Conservation (phyloP, 2,329 filamentous ascomycete species). For the Alternaria burnsii region DNA sequence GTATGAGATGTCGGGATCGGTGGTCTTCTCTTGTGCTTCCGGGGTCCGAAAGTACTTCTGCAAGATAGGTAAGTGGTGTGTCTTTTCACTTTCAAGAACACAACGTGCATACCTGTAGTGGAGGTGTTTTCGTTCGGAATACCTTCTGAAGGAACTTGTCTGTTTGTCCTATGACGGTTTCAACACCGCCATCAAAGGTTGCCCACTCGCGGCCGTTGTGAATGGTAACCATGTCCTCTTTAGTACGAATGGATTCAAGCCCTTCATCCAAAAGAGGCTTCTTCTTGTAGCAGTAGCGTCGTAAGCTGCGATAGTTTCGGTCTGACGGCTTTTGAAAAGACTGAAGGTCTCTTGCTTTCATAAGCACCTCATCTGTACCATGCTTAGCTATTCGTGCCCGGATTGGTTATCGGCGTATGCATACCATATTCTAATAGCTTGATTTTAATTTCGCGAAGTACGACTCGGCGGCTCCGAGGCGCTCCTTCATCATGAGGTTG, state of each 20-base stretch:
- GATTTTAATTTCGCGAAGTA: constrained; percentile 43
- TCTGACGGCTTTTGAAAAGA: constrained; percentile 51
- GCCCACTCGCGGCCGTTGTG: constrained; percentile 53
- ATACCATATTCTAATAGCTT: constrained; percentile 49
- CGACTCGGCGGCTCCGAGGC: constrained; percentile 33
- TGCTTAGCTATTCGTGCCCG: constrained; percentile 1
- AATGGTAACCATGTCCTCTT: constrained; percentile 54
- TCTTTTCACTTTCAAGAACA: background rate
- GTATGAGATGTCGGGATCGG: constrained; percentile 44
- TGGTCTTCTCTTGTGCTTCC: constrained; percentile 50
- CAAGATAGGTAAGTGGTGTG: background rate
- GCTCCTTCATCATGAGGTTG: constrained; percentile 23
- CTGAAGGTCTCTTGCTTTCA: constrained; percentile 50
- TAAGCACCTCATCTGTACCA: constrained; percentile 46
- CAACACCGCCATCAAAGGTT: constrained; percentile 52
- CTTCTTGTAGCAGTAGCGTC: constrained; percentile 47
- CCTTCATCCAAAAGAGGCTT: constrained; percentile 50
- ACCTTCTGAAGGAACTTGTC: constrained; percentile 35
- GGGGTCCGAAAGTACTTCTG: constrained; percentile 52
- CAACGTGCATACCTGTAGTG: constrained; percentile 32
- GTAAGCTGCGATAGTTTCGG: constrained; percentile 52
- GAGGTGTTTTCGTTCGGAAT: constrained; percentile 30
- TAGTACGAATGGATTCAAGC: constrained; percentile 49
- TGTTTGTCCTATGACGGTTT: constrained; percentile 41
- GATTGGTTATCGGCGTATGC: background rate